A percentile compares a stretch with the other conserved stretches of the same genome.
phyloP scores from a whole-genome alignment of 192 early-diverging fungal species.

The Coemansia sp. region DNA sequence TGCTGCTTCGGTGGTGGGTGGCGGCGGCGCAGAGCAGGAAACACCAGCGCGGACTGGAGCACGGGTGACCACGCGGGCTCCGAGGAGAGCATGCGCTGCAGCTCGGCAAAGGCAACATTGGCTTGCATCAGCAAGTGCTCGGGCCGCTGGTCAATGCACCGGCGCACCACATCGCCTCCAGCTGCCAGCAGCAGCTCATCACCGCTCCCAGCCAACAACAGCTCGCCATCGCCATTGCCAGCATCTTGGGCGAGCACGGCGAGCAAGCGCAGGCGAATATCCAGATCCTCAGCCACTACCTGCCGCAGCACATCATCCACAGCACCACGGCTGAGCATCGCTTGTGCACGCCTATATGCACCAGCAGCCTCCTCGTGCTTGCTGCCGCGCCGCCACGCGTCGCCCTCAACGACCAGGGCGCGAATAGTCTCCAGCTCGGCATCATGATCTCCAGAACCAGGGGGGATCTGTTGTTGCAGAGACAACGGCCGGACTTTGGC shows the following conservation, averaged over 20 bases:
- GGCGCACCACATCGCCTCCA: not conserved
- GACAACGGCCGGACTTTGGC: not conserved
- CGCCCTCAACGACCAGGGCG: constrained; percentile 39
- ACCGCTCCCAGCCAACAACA: not conserved
- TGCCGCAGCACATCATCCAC: not conserved
- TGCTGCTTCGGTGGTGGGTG: constrained; percentile 11
- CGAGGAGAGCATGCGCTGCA: constrained; percentile 12
- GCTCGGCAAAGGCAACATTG: constrained; percentile 25
- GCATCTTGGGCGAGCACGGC: not conserved
- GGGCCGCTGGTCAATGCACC: constrained; percentile 33
- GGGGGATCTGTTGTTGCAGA: not conserved
- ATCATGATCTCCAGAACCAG: not conserved
- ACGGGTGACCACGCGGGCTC: constrained; percentile 15
- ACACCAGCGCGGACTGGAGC: constrained; percentile 29
- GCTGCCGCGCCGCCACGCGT: constrained; percentile 28
- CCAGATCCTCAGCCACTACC: constrained; percentile 27
- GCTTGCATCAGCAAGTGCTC: constrained; percentile 33
- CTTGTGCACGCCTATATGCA: constrained; percentile 22
- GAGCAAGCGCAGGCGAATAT: constrained; percentile 20
- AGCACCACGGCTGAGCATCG: not conserved
- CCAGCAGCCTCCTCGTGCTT: constrained; percentile 8
- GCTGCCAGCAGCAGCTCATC: not conserved
- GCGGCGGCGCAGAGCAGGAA: constrained; percentile 22
- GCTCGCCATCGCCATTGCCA: no score
- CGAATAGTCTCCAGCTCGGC: not conserved